Evolutionary conservation across 441 rosid genomes (phyloP).

Genomic region (Gossypium armourianum): DNA sequence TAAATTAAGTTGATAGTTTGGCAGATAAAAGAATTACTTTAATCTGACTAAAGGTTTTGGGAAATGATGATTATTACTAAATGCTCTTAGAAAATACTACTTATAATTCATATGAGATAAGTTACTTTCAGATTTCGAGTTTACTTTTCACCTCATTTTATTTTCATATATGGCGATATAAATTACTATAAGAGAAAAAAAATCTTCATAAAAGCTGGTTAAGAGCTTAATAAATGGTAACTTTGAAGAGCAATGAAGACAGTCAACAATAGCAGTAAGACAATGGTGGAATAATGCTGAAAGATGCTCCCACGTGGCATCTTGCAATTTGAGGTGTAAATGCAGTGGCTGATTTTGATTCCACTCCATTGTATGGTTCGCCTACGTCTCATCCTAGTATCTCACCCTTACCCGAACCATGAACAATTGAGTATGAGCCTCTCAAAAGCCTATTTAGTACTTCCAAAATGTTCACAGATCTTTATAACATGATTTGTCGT

Average conservation of each 20-base stretch:
- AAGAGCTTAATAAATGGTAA: not conserved
- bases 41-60: not conserved
- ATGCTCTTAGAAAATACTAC: not conserved
- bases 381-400: not conserved
- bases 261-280: too few relatives aligned
- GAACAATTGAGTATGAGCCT: not conserved
- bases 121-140: not conserved
- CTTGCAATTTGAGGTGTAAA: constrained; percentile 2
- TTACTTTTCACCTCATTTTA: not conserved
- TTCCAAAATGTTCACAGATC: not conserved
- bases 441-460: not conserved
- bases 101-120: not conserved
- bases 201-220: not conserved
- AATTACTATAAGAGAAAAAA: not conserved
- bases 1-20: not conserved
- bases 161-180: not conserved
- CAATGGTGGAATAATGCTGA: not conserved
- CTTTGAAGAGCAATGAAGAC: not conserved
- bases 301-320: constrained; percentile 6
- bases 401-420: not conserved
- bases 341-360: not conserved
- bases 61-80: not conserved
- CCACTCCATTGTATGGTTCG: not conserved
- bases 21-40: not conserved
- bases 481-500: not conserved